Evolutionary conservation across 2,329 filamentous ascomycete genomes (phyloP), one percentile per base, ranked within the genome.

Genomic region (Huntiella moniliformis): DNA sequence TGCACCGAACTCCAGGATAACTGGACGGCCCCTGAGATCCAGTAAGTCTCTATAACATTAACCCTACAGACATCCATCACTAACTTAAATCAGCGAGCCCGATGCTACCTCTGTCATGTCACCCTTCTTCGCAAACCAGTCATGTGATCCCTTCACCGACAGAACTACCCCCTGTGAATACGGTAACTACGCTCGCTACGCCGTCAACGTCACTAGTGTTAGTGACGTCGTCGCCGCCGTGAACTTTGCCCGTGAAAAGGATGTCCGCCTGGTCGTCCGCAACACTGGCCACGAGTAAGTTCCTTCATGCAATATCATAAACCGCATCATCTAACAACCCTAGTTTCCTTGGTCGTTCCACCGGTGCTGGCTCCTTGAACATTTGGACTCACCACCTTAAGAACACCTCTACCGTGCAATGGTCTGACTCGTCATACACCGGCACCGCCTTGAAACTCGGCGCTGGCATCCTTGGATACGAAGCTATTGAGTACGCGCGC

Each of bases 361-460:
- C 56, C 3, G 64, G 63, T 1, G 53, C 53, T 0, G 60, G 61
- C 2, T 54, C 57, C 2, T 55, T 67, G 3, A 53, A 56, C 3
- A 49, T 66, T 3, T 64, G 62, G 63, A 65, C 58, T 16, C 58
- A 64, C 46, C 54, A 62, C 48, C 53, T 66, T n/a, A 63, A 65
- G 51, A 37, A 51, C 16, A 55, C 57, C 28, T 38, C 57, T 42
- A 45, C 55, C 18, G 43, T 57, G 22, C 50, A 53, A 37, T 56
- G 55, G 46, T 50, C 54, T 36, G 45, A 44, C 28, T 42, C 41
- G 15, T 50, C 53, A 3, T 61, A 68, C 54, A 53, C 52, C 2
- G 70, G 70, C 0, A 46, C 64, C 2, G 72, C 70, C 0, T 63
- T 75, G 52, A 74, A 70, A 54, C 58, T 73, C 13, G 71, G 69